These are phyloP conservation scores for Penicillium psychrofluorescens DNA, from an alignment of 495 filamentous ascomycete species.

Conservation along the genomic window DNA sequence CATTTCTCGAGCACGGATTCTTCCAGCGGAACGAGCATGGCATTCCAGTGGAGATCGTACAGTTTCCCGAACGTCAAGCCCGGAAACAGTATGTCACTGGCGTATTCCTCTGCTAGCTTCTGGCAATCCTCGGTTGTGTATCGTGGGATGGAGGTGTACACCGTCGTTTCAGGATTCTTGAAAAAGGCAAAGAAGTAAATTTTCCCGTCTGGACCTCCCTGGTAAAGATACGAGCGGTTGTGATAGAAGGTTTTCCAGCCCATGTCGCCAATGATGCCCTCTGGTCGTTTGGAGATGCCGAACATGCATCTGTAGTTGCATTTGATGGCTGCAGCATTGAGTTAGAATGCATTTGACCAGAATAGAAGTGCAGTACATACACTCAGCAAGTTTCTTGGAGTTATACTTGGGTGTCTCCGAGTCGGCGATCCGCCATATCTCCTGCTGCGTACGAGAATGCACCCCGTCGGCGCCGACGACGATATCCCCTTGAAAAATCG, in stretches of 20 bases:
- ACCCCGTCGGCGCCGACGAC: slow-evolving; percentile 44
- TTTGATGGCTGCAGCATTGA: background rate
- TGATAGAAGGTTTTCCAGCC: background rate
- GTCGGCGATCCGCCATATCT: slow-evolving; percentile 30
- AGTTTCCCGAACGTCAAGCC: background rate
- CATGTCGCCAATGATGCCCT: background rate
- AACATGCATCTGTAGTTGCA: slow-evolving; percentile 7
- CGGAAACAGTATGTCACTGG: background rate
- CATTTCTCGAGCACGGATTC: slow-evolving; percentile 2
- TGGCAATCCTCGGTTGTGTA: background rate
- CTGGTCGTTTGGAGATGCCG: slow-evolving; percentile 6
- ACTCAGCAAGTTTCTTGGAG: background rate
- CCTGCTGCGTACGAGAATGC: slow-evolving; percentile 28
- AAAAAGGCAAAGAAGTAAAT: slow-evolving; percentile 4
- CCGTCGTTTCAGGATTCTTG: slow-evolving; percentile 1
- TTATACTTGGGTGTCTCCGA: background rate
- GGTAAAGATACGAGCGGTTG: slow-evolving; percentile 3
- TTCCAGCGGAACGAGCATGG: background rate
- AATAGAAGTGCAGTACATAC: background rate
- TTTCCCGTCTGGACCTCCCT: background rate
- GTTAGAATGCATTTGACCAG: background rate
- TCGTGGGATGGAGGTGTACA: background rate
- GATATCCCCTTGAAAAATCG: slow-evolving; percentile 26
- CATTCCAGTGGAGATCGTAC: background rate
- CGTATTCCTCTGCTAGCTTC: background rate